These are phyloP conservation scores for Geoglossum glabrum DNA, from an alignment of 495 filamentous ascomycete species.

Conservation along the genomic window DNA sequence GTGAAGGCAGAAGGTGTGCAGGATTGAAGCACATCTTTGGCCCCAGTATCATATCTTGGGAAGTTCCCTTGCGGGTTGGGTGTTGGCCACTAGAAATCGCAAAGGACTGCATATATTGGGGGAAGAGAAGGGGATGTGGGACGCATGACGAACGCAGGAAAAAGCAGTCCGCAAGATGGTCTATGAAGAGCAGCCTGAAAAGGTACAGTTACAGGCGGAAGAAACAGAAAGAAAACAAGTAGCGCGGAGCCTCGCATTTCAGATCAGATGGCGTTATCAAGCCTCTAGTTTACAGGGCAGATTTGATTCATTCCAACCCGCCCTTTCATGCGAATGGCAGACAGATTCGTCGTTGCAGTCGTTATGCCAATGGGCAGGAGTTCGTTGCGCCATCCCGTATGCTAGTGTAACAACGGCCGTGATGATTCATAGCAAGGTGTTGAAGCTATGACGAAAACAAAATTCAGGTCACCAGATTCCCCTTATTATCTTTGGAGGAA, in stretches of 20 bases:
- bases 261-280: not conserved
- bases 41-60: too few species aligned
- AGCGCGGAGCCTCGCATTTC: not conserved
- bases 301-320: not conserved
- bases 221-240: not conserved
- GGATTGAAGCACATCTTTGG: not conserved
- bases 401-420: slow-evolving; percentile 3
- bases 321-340: slow-evolving; percentile 1
- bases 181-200: not conserved
- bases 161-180: not conserved
- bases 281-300: slow-evolving; percentile 3
- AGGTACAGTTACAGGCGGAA: slow-evolving; percentile 3
- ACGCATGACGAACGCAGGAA: not conserved
- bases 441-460: not conserved
- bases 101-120: not conserved
- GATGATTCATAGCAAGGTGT: not conserved
- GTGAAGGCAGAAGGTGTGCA: not conserved
- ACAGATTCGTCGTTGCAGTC: slow-evolving; percentile 2
- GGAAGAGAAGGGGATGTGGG: not conserved
- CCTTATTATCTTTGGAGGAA: not conserved
- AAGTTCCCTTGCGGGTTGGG: not conserved
- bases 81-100: not conserved
- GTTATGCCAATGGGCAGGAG: slow-evolving; percentile 1
- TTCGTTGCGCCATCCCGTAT: not conserved
- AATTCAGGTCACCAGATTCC: not conserved